Conservation (phyloP, 306 rosid species). For the Acacia crassicarpa region DNA sequence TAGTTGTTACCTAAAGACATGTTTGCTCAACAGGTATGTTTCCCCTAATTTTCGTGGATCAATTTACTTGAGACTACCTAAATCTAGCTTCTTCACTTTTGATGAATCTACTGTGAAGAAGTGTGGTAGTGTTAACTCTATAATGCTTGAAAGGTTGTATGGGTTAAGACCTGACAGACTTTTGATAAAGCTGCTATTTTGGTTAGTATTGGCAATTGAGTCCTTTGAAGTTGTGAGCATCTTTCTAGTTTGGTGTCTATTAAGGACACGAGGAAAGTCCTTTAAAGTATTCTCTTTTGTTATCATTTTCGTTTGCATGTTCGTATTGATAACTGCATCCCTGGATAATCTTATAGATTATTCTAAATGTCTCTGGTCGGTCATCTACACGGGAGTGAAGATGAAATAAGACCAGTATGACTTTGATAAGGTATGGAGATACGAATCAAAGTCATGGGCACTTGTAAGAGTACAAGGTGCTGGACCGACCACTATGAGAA, state of each 20-base stretch:
- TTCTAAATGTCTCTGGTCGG: too few species aligned
- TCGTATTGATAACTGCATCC: too few species aligned
- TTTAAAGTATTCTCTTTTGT: too few species aligned
- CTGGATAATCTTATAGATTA: too few species aligned
- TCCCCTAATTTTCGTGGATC: background rate
- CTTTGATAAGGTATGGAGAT: too few species aligned
- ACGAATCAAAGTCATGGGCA: too few species aligned
- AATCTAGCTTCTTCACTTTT: background rate
- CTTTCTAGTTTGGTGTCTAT: background rate
- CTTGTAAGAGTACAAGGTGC: too few species aligned
- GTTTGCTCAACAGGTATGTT: background rate
- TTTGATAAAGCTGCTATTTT: background rate
- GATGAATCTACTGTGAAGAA: background rate
- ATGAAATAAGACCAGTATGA: too few species aligned
- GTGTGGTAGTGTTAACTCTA: background rate
- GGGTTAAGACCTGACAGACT: background rate
- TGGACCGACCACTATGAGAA: too few species aligned
- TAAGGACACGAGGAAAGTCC: background rate
- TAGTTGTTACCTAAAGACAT: background rate
- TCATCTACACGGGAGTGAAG: too few species aligned
- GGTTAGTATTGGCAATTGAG: background rate
- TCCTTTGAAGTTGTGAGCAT: background rate
- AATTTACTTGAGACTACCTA: background rate
- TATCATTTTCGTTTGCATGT: too few species aligned
- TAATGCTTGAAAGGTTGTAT: background rate